phyloP scores from a whole-genome alignment of 2,329 filamentous ascomycete species.

The Neonectria hederae region DNA sequence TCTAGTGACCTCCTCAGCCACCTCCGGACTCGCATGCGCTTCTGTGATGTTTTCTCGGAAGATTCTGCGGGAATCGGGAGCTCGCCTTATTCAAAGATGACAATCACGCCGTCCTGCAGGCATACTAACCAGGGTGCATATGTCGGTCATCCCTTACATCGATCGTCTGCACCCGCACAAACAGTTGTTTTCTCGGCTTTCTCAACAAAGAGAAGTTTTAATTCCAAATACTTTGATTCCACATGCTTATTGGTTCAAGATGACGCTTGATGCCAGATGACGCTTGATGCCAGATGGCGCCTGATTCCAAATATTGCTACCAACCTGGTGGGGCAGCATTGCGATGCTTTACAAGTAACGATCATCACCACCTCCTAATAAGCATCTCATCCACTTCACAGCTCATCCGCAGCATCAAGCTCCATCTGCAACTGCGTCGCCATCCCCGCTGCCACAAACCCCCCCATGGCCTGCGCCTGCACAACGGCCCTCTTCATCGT shows the following conservation, averaged over 20 bases:
- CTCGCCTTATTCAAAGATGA: neutral
- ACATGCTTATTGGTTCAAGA: neutral
- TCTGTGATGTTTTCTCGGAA: neutral
- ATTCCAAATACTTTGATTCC: neutral
- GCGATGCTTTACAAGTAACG: neutral
- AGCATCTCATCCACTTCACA: constrained; percentile 23
- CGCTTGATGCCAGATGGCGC: neutral
- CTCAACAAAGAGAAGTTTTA: too few relatives aligned
- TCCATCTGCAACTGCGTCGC: constrained; percentile 41
- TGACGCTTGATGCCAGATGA: neutral
- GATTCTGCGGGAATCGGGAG: neutral
- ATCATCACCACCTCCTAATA: neutral
- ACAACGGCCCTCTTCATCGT: constrained; percentile 44
- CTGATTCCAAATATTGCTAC: neutral
- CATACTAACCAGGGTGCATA: neutral
- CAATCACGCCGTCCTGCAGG: too few relatives aligned
- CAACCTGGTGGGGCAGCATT: neutral
- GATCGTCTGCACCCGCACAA: neutral
- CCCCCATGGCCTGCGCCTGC: constrained; percentile 44
- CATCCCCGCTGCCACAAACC: constrained; percentile 42
- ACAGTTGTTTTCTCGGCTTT: neutral
- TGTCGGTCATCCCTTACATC: neutral
- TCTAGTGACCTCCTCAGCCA: neutral
- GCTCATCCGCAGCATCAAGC: constrained; percentile 41
- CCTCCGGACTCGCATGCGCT: too few relatives aligned